phyloP scores from a whole-genome alignment of 208 protist genomes.

The Leishmania aethiopica region DNA sequence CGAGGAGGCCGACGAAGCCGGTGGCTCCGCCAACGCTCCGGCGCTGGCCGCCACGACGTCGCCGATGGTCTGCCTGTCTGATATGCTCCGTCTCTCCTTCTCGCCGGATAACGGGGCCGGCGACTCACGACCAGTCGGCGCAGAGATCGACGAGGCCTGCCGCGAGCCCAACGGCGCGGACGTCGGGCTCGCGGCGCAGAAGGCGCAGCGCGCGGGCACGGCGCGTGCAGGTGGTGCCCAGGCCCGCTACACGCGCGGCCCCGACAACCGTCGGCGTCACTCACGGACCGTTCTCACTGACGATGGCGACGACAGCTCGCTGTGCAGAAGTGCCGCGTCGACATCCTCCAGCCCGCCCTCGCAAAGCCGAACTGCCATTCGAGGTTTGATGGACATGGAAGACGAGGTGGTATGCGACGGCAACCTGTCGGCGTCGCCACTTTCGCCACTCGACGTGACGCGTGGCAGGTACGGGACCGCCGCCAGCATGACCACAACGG shows the following conservation, averaged over 20 bases:
- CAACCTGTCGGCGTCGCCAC: not conserved
- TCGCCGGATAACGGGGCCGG: slow-evolving; percentile 4
- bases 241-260: not conserved
- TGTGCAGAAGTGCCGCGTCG: not conserved
- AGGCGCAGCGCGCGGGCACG: not conserved
- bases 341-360: slow-evolving; percentile 31
- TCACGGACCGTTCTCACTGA: not conserved
- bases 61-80: slow-evolving; percentile 16
- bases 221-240: not conserved
- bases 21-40: not conserved
- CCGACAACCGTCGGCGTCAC: not conserved
- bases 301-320: not conserved
- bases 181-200: not conserved
- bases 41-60: not conserved
- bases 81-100: slow-evolving; percentile 28
- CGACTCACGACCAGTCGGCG: not conserved
- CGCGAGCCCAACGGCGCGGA: not conserved
- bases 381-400: not conserved
- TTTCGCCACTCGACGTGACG: not conserved
- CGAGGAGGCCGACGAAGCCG: not conserved
- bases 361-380: slow-evolving; percentile 21
- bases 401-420: not conserved
- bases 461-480: not conserved
- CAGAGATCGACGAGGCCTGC: not conserved
- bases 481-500: not conserved